Conservation (phyloP, 2,329 filamentous ascomycete genomes). For the Sporothrix phasma region DNA sequence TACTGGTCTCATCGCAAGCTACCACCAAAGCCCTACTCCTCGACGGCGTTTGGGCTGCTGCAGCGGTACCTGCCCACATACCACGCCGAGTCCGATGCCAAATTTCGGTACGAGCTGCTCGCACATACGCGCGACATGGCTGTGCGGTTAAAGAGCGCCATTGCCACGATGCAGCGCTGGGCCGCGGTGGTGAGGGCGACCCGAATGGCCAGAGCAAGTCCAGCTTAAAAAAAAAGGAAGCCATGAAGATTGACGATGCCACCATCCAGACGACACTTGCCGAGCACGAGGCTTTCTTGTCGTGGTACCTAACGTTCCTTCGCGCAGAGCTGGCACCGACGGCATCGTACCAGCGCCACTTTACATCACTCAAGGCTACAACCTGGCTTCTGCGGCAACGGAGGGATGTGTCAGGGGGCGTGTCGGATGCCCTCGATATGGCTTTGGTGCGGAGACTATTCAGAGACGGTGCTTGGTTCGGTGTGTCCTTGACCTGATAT, state of each 20-base stretch:
- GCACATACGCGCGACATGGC: constrained; percentile 66
- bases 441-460: constrained; percentile 24
- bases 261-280: constrained; percentile 26
- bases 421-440: constrained; percentile 22
- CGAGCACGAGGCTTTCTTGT: constrained; percentile 55
- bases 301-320: constrained; percentile 65
- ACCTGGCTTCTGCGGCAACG: constrained; percentile 58
- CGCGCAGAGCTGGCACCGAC: constrained; percentile 65
- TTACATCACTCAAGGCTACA: constrained; percentile 65
- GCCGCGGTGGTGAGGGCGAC: constrained; percentile 25
- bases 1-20: constrained; percentile 66
- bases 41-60: constrained; percentile 51
- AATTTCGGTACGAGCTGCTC: constrained; percentile 72
- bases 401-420: constrained; percentile 38
- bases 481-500: constrained; percentile 64
- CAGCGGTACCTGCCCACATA: constrained; percentile 57
- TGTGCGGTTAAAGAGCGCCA: constrained; percentile 60
- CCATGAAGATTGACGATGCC: background rate
- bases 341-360: constrained; percentile 82
- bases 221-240: background rate
- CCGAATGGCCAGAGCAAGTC: constrained; percentile 23
- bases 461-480: constrained; percentile 43
- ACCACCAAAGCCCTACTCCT: constrained; percentile 63
- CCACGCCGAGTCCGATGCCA: constrained; percentile 76
- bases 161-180: constrained; percentile 43